Evolutionary conservation across 75 land plant species (phyloP).

Genomic region (Pinus taeda): DNA sequence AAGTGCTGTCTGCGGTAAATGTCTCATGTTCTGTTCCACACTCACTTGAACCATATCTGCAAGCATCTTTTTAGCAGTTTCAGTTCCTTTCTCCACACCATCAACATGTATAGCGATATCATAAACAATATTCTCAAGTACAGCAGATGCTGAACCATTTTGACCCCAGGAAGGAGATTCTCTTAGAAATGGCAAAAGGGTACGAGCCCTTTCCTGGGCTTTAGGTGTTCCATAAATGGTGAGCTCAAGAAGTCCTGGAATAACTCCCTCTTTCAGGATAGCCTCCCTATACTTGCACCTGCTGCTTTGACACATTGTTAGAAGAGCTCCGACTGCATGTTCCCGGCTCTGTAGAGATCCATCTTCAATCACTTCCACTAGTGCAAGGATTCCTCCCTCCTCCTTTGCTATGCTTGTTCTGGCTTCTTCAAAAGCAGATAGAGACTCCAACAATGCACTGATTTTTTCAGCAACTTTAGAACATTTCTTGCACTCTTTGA

Average conservation of each 20-base stretch:
- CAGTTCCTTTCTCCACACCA: slow-evolving; percentile 45
- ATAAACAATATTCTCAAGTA: slow-evolving; percentile 53
- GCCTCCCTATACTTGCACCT: slow-evolving; percentile 55
- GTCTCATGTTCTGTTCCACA: slow-evolving; percentile 68
- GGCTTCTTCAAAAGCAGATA: slow-evolving; percentile 60
- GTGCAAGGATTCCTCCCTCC: slow-evolving; percentile 68
- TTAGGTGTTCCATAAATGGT: slow-evolving; percentile 70
- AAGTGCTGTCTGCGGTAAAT: slow-evolving; percentile 55
- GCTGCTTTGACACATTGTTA: slow-evolving; percentile 62
- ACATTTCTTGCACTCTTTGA: slow-evolving; percentile 59
- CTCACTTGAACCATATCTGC: slow-evolving; percentile 88
- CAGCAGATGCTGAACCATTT: slow-evolving; percentile 32
- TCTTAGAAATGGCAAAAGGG: slow-evolving; percentile 55
- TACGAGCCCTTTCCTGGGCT: slow-evolving; percentile 48
- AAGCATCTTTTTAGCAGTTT: slow-evolving; percentile 66
- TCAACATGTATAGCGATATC: slow-evolving; percentile 50
- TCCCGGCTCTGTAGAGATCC: slow-evolving; percentile 67
- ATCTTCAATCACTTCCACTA: slow-evolving; percentile 77
- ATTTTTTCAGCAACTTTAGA: slow-evolving; percentile 66
- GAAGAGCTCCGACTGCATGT: slow-evolving; percentile 62
- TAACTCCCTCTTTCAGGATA: slow-evolving; percentile 75
- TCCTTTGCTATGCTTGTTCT: slow-evolving; percentile 42
- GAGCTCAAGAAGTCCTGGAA: slow-evolving; percentile 84
- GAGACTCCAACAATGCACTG: slow-evolving; percentile 52
- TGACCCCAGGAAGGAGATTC: slow-evolving; percentile 42